A percentile compares a stretch with the other conserved stretches of the same genome.
phyloP scores from a whole-genome alignment of 2,329 filamentous ascomycete species.

The Pezicula rhizophila region DNA sequence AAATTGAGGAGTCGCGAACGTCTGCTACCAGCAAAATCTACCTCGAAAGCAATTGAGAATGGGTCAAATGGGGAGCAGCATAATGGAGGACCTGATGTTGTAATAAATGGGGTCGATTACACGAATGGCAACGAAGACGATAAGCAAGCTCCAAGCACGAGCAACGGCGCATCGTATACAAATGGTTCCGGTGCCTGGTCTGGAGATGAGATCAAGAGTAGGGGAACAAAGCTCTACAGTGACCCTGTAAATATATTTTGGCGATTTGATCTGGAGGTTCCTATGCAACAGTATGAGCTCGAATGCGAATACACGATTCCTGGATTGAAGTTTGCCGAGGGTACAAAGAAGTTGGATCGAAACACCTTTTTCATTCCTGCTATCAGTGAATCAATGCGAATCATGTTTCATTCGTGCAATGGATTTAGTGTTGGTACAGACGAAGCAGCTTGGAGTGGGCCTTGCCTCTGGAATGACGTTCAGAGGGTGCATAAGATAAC shows the following conservation, averaged over 20 bases:
- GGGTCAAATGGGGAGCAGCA: constrained; percentile 1
- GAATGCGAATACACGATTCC: constrained; percentile 75
- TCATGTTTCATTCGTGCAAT: constrained; percentile 98
- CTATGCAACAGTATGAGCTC: constrained; percentile 63
- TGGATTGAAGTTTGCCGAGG: constrained; percentile 54
- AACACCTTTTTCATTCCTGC: constrained; percentile 84
- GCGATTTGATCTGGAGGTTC: constrained; percentile 78
- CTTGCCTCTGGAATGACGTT: constrained; percentile 94
- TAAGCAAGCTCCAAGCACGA: background rate
- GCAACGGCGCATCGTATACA: background rate
- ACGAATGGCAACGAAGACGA: constrained; percentile 20
- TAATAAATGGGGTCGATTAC: constrained; percentile 24
- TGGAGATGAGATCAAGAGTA: constrained; percentile 34
- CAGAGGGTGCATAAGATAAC: constrained; percentile 69
- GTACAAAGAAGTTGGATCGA: constrained; percentile 43
- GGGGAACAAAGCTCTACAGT: constrained; percentile 57
- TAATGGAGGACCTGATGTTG: constrained; percentile 18
- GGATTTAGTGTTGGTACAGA: constrained; percentile 89
- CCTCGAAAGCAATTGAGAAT: constrained; percentile 27
- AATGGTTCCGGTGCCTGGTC: constrained; percentile 6
- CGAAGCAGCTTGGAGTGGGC: constrained; percentile 78
- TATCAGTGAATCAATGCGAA: constrained; percentile 81
- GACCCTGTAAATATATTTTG: constrained; percentile 76
- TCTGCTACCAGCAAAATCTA: constrained; percentile 1
- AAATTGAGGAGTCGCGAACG: constrained; percentile 35